Conservation (phyloP, 202 grass and related monocot genomes). For the Schoenoplectus triqueter region DNA sequence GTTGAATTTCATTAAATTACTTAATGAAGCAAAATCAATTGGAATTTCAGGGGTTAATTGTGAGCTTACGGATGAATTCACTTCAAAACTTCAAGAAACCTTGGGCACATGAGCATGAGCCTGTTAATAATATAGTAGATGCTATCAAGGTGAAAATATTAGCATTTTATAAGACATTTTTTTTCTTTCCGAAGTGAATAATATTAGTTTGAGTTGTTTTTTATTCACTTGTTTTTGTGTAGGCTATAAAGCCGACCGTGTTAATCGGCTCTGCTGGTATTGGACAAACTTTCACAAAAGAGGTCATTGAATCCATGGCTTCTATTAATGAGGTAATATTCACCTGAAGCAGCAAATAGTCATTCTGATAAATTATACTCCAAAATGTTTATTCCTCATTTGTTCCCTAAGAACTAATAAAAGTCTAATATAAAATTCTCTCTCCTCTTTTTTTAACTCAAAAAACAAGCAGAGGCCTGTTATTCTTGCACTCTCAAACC, state of each 20-base stretch:
- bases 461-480: slow-evolving; percentile 70
- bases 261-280: slow-evolving; percentile 87
- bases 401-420: neutral
- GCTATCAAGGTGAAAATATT: slow-evolving; percentile 61
- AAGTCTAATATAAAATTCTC: neutral
- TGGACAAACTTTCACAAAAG: slow-evolving; percentile 85
- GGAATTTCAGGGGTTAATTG: slow-evolving; percentile 74
- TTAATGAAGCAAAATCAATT: neutral
- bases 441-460: slow-evolving; percentile 22
- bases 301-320: slow-evolving; percentile 73
- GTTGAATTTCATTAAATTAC: slow-evolving; percentile 11
- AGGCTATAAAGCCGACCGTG: slow-evolving; percentile 74
- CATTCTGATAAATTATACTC: neutral
- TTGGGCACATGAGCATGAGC: slow-evolving; percentile 86
- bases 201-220: neutral
- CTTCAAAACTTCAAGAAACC: slow-evolving; percentile 85
- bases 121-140: slow-evolving; percentile 69
- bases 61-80: slow-evolving; percentile 64
- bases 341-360: neutral
- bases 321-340: slow-evolving; percentile 71
- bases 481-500: slow-evolving; percentile 76
- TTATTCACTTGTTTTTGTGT: neutral
- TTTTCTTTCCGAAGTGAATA: slow-evolving; percentile 19
- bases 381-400: neutral
- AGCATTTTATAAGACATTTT: neutral